These are phyloP conservation scores for Biscutella laevigata DNA, from an alignment of 441 rosid species.

Conservation along the genomic window DNA sequence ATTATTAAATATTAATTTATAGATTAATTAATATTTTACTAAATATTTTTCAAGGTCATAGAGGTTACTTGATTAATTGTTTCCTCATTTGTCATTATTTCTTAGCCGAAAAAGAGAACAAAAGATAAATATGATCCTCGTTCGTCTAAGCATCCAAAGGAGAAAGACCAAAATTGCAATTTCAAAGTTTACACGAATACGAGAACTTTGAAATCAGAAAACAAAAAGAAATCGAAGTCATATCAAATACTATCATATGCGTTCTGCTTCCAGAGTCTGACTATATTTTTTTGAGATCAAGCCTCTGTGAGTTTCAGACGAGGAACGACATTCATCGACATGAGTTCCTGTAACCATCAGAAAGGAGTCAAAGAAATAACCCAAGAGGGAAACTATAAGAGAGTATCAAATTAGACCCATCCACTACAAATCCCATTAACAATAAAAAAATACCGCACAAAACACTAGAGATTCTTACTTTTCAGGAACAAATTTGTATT, in stretches of 20 bases:
- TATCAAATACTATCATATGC: background rate
- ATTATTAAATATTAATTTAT: too few species aligned
- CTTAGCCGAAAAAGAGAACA: background rate
- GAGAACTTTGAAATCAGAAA: background rate
- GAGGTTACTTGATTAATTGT: too few species aligned
- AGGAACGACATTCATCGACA: conserved; percentile 78
- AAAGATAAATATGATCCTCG: background rate
- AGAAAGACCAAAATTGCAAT: background rate
- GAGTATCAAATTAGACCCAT: background rate
- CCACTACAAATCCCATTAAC: too few species aligned
- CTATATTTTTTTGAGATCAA: conserved; percentile 21
- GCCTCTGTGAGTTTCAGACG: conserved; percentile 54
- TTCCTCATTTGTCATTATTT: background rate
- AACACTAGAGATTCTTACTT: background rate
- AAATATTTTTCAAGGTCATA: too few species aligned
- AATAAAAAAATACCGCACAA: too few species aligned
- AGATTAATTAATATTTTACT: too few species aligned
- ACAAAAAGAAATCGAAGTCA: background rate
- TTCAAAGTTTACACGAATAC: background rate
- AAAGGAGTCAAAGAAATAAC: background rate
- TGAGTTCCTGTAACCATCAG: conserved; percentile 52
- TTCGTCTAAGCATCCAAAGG: background rate
- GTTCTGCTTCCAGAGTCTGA: background rate
- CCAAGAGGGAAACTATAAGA: background rate
- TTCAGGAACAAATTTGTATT: background rate